Evolutionary conservation across 495 filamentous ascomycete species (phyloP), one percentile per base, ranked within the genome.

Genomic region (Neurospora tetrasperma): DNA sequence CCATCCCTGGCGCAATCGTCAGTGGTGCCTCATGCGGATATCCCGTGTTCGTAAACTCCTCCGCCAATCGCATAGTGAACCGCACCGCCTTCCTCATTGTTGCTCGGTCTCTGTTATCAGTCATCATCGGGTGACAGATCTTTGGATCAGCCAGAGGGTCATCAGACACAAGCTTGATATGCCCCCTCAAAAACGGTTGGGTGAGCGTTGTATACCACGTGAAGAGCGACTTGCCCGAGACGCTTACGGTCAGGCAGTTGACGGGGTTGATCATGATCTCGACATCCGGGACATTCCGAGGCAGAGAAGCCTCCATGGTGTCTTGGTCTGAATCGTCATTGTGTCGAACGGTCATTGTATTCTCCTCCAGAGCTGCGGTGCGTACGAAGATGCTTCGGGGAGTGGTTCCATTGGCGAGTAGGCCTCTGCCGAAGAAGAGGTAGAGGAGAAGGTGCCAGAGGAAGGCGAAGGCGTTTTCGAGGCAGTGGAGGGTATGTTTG

Each of bases 111-210:
- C 70, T n/a, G 35, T 54, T 35, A 44, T 80, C 76, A 0, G 69
- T 69, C 42, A 83, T 48, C 71, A 80, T 69, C 11, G 77, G 75
- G 18, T 79, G 69, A n/a, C 70, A 70, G 11, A 80, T 68, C 23
- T 75, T 72, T n/a, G 82, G 80, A 3, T 74, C 54, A 14, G 70
- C 74, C 35, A 79, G 62, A 1, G 83, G 79, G 68, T 83, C 71
- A n/a, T 74, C 75, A 8, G 75, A 76, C 9, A 74, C 75, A 5
- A 86, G 81, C 68, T 79, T 70, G 48, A 86, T 66, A 8, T 73
- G 73, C 23, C 84, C 84, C 10, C 77, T 74, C 3, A 75, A 80
- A 69, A 80, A 76, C 1, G 84, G 84, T 70, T 85, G 79, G 12
- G 75, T 48, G 35, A 78, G 69, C 2, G 77, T 78, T 31, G 75